Percentiles rank a stretch among this genome's conserved stretches.
Evolutionary conservation across 2,329 filamentous ascomycete species (phyloP).

Genomic region (Daldinia eschscholtzii): DNA sequence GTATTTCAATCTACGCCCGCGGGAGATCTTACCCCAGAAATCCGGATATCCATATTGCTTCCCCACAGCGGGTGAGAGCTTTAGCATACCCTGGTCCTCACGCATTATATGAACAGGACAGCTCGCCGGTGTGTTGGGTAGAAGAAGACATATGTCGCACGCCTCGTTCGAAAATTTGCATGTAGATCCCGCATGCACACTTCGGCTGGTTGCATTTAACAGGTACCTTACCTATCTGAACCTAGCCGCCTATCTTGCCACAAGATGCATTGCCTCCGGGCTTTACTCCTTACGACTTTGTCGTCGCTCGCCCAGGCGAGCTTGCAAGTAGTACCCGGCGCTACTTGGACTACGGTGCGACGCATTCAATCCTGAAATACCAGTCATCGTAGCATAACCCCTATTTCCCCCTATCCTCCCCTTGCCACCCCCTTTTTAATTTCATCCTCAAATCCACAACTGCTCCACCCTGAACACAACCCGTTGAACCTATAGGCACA

Average conservation of each 20-base stretch:
- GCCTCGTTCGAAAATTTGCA: constrained; percentile 22
- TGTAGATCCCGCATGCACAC: constrained; percentile 33
- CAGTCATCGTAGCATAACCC: constrained; percentile 3
- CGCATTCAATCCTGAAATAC: constrained; percentile 2
- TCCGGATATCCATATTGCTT: constrained; percentile 43
- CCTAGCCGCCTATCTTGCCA: not conserved
- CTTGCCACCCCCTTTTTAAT: constrained; percentile 5
- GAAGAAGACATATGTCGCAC: not conserved
- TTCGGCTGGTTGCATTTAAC: constrained; percentile 21
- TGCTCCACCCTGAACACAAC: constrained; percentile 6
- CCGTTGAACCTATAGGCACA: constrained; percentile 1
- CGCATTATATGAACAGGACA: constrained; percentile 35
- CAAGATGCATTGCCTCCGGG: constrained; percentile 33
- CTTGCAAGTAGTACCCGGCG: constrained; percentile 59
- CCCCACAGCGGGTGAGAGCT: constrained; percentile 35
- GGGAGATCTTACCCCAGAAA: constrained; percentile 39
- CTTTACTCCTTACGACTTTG: constrained; percentile 22
- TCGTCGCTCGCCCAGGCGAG: constrained; percentile 44
- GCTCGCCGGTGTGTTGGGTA: constrained; percentile 20
- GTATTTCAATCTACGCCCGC: constrained; percentile 28
- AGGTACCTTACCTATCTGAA: not conserved
- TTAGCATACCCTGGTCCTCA: constrained; percentile 14
- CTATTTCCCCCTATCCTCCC: constrained; percentile 4
- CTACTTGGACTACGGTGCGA: constrained; percentile 61
- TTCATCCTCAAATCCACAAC: not conserved